Evolutionary conservation across 2,329 filamentous ascomycete species (phyloP), one percentile per base, ranked within the genome.

Genomic region (Colletotrichum cuscutae): DNA sequence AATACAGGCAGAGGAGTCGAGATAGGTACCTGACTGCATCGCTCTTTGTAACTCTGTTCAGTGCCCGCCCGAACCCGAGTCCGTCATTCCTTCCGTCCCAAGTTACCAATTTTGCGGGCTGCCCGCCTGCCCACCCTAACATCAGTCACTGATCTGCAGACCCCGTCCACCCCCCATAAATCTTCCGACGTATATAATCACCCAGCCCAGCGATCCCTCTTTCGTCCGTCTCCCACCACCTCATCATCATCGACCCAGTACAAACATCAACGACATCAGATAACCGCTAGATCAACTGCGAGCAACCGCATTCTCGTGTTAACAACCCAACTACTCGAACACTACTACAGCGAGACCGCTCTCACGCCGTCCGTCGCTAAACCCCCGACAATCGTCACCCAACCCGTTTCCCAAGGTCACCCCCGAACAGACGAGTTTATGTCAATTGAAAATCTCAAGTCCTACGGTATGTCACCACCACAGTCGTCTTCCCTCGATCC

Each of bases 361-460:
- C 42, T 78, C 80, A 32, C 80, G 82, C 83, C 80, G 86, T 88
- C 86, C 82, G 86, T 89, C 87, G 87, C 87, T 88, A 78, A 81
- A 80, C 78, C 76, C 79, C 77, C 74, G 76, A 77, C 78, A 80
- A 77, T 74, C 79, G 77, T 79, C 74, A 82, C 77, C 84, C 82
- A 85, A 87, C 84, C 85, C 84, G 82, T 88, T 85, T 88, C 87
- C 88, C 86, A 83, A 83, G 80, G 84, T 83, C 79, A 85, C 86
- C 88, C 88, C 86, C 82, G 82, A 89, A 91, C 91, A 90, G 89
- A 88, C 92, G 92, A 93, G 93, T 95, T 95, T 95, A 97, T 97
- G 94, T 97, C 94, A 92, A 97, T 97, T 94, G 94, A 97, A 95
- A 97, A 97, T 91, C 93, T 97, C 88, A 97, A 97, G 92, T 92